phyloP scores from a whole-genome alignment of 2,329 filamentous ascomycete species.

The Claviceps pusilla region DNA sequence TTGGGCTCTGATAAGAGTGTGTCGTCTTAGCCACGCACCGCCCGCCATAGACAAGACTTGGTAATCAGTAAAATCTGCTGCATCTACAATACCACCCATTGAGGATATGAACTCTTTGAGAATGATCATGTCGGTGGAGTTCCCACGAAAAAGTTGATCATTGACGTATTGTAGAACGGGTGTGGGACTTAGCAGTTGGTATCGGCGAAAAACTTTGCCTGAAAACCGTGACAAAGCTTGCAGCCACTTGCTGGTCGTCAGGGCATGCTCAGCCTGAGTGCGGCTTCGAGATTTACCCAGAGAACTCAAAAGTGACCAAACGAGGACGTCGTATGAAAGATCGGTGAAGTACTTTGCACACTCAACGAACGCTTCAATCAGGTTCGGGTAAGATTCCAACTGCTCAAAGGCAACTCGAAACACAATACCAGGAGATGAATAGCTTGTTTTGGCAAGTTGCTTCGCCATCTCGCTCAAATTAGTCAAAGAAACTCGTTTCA shows the following conservation, averaged over 20 bases:
- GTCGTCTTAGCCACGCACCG: conserved; percentile 61
- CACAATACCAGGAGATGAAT: conserved; percentile 78
- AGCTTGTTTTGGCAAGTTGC: conserved; percentile 79
- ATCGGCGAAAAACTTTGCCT: conserved; percentile 76
- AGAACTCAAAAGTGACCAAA: conserved; percentile 77
- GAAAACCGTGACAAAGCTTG: conserved; percentile 82
- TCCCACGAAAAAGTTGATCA: conserved; percentile 64
- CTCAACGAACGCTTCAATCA: conserved; percentile 89
- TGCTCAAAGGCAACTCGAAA: conserved; percentile 80
- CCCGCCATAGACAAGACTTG: conserved; percentile 77
- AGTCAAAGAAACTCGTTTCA: conserved; percentile 79
- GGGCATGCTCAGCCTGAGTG: conserved; percentile 45
- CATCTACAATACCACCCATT: conserved; percentile 86
- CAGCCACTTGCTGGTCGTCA: conserved; percentile 81
- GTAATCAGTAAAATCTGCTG: conserved; percentile 73
- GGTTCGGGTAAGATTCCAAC: conserved; percentile 85
- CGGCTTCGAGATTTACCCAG: conserved; percentile 48
- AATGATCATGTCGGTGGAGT: conserved; percentile 81
- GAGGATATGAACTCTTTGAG: conserved; percentile 77
- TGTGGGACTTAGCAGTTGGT: conserved; percentile 65
- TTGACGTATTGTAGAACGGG: conserved; percentile 85
- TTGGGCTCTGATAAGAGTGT: conserved; percentile 64
- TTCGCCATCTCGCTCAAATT: conserved; percentile 79
- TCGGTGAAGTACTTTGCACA: conserved; percentile 89
- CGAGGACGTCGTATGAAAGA: conserved; percentile 81